Percentiles rank a stretch among this genome's conserved stretches.
Conservation (phyloP, 108 stramenopile genomes). For the Pseudonitzschia pungens region DNA sequence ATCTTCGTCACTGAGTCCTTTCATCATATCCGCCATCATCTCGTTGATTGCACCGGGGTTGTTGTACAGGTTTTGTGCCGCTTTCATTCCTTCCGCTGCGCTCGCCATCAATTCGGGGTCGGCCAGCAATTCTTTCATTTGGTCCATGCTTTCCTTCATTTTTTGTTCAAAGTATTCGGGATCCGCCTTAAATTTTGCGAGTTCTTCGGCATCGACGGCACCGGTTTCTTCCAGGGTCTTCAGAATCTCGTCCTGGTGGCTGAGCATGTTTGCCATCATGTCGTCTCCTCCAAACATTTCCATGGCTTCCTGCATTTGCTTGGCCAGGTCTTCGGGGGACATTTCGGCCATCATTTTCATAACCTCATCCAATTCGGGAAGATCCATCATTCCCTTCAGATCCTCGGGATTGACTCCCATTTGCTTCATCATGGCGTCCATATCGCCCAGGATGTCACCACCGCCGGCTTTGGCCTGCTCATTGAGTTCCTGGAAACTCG, state of each 20-base stretch:
- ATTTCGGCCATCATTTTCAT: conserved; percentile 74
- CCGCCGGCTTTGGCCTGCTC: conserved; percentile 41
- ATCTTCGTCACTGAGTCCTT: conserved; percentile 62
- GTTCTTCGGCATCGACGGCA: conserved; percentile 56
- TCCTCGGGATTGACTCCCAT: conserved; percentile 34
- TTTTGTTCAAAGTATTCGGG: conserved; percentile 74
- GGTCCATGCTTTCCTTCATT: conserved; percentile 71
- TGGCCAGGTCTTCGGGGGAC: conserved; percentile 69
- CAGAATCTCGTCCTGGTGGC: conserved; percentile 67
- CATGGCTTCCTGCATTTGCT: conserved; percentile 80
- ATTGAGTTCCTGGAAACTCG: conserved; percentile 56
- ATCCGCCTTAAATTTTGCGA: conserved; percentile 70
- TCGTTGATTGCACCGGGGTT: conserved; percentile 50
- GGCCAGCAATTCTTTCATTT: conserved; percentile 68
- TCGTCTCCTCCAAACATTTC: conserved; percentile 56
- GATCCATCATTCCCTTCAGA: conserved; percentile 29
- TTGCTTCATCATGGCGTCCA: conserved; percentile 47
- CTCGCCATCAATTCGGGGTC: conserved; percentile 61
- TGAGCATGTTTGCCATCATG: conserved; percentile 54
- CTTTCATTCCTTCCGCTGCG: conserved; percentile 67
- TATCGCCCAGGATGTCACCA: conserved; percentile 30
- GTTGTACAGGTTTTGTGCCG: conserved; percentile 53
- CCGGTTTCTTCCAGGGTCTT: conserved; percentile 65
- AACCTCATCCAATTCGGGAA: conserved; percentile 39
- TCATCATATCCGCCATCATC: conserved; percentile 49